Conservation (phyloP, 2,329 filamentous ascomycete species). For the Colletotrichum eleusines region DNA sequence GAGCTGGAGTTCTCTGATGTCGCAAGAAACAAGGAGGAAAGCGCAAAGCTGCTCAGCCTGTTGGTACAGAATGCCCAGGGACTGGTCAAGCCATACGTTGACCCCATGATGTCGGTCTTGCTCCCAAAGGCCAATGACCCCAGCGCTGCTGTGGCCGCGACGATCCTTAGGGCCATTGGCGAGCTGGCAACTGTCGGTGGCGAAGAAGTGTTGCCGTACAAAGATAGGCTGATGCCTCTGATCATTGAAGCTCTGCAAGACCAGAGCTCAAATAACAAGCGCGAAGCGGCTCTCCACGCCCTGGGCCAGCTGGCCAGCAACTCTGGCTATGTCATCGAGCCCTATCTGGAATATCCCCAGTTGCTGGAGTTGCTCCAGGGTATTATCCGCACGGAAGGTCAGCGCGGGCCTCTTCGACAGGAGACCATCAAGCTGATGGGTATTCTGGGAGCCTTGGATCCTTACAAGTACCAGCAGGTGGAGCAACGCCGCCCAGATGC, state of each 20-base stretch:
- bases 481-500: slow-evolving; percentile 89
- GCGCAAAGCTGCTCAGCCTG: slow-evolving; percentile 90
- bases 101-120: slow-evolving; percentile 95
- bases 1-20: slow-evolving; percentile 97
- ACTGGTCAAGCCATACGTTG: slow-evolving; percentile 95
- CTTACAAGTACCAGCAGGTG: slow-evolving; percentile 95
- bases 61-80: slow-evolving; percentile 93
- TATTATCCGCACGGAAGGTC: slow-evolving; percentile 91
- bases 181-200: slow-evolving; percentile 95
- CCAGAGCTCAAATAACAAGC: slow-evolving; percentile 88
- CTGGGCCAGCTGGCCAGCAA: slow-evolving; percentile 94
- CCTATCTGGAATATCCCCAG: slow-evolving; percentile 94
- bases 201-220: slow-evolving; percentile 92
- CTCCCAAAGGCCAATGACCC: slow-evolving; percentile 90
- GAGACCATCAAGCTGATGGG: slow-evolving; percentile 98
- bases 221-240: slow-evolving; percentile 92
- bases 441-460: slow-evolving; percentile 93
- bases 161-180: slow-evolving; percentile 94
- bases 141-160: slow-evolving; percentile 90
- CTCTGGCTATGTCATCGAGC: slow-evolving; percentile 96
- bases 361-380: slow-evolving; percentile 92
- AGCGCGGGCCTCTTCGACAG: slow-evolving; percentile 85
- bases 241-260: slow-evolving; percentile 96
- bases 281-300: slow-evolving; percentile 90
- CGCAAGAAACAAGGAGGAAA: slow-evolving; percentile 94